Percentiles rank a stretch among this genome's conserved stretches.
These are phyloP conservation scores for Stylosanthes scabra DNA, from an alignment of 331 rosid genomes.

Conservation along the genomic window DNA sequence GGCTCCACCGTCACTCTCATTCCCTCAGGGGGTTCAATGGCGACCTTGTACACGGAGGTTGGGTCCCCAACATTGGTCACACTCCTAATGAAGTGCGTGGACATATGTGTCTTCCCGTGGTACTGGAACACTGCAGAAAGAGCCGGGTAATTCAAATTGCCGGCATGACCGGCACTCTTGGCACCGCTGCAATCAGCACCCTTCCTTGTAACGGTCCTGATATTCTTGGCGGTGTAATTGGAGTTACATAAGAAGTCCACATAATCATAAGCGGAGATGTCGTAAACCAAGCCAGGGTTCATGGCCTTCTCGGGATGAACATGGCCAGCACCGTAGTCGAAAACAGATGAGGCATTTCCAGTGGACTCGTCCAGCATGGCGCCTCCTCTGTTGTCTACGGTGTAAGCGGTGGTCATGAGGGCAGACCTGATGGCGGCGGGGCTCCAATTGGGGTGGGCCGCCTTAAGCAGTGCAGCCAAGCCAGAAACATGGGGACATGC, in stretches of 20 bases:
- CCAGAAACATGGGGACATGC: slow-evolving; percentile 94
- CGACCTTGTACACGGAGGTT: slow-evolving; percentile 58
- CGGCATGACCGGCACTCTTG: slow-evolving; percentile 72
- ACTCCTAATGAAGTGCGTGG: slow-evolving; percentile 78
- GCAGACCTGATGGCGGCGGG: slow-evolving; percentile 84
- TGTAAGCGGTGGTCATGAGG: slow-evolving; percentile 84
- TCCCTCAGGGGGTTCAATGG: slow-evolving; percentile 54
- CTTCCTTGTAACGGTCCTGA: slow-evolving; percentile 65
- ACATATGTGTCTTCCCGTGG: slow-evolving; percentile 66
- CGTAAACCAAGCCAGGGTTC: slow-evolving; percentile 78
- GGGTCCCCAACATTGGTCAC: slow-evolving; percentile 83
- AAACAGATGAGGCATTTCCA: slow-evolving; percentile 64
- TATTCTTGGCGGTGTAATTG: slow-evolving; percentile 65
- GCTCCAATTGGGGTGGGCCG: slow-evolving; percentile 82
- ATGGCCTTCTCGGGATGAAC: slow-evolving; percentile 82
- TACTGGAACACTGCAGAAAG: slow-evolving; percentile 74
- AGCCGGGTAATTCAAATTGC: slow-evolving; percentile 81
- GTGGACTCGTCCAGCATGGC: slow-evolving; percentile 79
- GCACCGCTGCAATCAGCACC: slow-evolving; percentile 77
- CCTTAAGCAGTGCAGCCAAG: slow-evolving; percentile 74
- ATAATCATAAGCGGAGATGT: slow-evolving; percentile 60
- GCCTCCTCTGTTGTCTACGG: slow-evolving; percentile 60
- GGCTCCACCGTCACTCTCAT: slow-evolving; percentile 67
- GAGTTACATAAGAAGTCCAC: slow-evolving; percentile 84
- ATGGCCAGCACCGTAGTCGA: slow-evolving; percentile 83